These are phyloP conservation scores for Petunia secreta DNA, from an alignment of 257 asterid species.

Conservation along the genomic window DNA sequence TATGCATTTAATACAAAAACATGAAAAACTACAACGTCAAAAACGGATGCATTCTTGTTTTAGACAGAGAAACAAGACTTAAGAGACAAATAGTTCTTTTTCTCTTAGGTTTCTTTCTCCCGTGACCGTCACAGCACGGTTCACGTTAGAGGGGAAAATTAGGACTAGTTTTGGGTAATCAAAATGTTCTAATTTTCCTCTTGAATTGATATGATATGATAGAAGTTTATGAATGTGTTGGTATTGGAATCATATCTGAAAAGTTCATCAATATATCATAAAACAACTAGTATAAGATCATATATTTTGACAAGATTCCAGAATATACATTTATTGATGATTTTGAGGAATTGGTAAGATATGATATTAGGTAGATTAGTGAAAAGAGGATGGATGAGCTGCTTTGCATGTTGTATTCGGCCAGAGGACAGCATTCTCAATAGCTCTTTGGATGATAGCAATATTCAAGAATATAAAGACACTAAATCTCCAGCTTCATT, in stretches of 20 bases:
- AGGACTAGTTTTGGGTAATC: neutral
- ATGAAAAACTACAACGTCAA: neutral
- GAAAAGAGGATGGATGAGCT: constrained; percentile 47
- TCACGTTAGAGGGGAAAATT: constrained; percentile 1
- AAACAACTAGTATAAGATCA: neutral
- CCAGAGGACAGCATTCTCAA: constrained; percentile 43
- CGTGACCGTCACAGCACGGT: constrained; percentile 17
- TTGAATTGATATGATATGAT: neutral
- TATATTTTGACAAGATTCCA: neutral
- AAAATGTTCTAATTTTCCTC: neutral
- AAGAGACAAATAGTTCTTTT: neutral
- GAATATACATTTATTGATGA: constrained; percentile 24
- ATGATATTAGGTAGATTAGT: constrained; percentile 31
- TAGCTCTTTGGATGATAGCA: constrained; percentile 38
- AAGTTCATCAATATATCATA: neutral
- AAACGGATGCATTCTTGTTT: constrained; percentile 10
- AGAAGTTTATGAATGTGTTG: neutral
- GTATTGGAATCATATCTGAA: neutral
- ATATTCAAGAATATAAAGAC: constrained; percentile 27
- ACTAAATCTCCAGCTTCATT: constrained; percentile 33
- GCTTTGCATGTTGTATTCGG: constrained; percentile 76
- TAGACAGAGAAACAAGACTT: neutral
- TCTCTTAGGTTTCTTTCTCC: constrained; percentile 4
- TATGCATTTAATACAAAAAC: neutral
- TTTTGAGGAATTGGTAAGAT: constrained; percentile 29